Percentiles rank a stretch among this genome's conserved stretches.
Conservation (phyloP, 176 grass and related monocot species). For the Cocos nucifera region DNA sequence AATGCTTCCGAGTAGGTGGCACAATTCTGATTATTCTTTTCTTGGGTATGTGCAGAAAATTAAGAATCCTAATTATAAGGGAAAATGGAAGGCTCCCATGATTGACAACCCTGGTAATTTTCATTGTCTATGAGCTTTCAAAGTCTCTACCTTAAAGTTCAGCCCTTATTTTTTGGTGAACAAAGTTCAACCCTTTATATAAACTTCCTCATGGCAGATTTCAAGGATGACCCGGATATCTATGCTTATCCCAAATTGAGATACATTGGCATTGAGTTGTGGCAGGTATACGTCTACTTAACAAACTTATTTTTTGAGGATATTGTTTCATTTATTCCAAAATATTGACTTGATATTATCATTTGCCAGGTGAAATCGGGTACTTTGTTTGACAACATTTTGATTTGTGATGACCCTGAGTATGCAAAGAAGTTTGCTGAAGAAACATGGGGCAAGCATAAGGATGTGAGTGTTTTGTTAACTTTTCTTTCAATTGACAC, state of each 20-base stretch:
- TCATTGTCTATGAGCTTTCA: background rate
- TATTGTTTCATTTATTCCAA: background rate
- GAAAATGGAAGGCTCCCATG: conserved; percentile 95
- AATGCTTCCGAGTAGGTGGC: background rate
- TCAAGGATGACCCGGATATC: conserved; percentile 78
- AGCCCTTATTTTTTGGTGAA: too few relatives aligned
- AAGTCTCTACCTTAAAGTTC: background rate
- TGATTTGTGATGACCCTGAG: conserved; percentile 65
- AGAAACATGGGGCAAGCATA: conserved; percentile 74
- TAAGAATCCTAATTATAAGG: conserved; percentile 94
- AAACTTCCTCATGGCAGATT: conserved; percentile 40
- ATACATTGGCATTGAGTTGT: conserved; percentile 93
- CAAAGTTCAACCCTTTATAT: background rate
- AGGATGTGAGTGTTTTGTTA: conserved; percentile 41
- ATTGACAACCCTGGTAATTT: conserved; percentile 81
- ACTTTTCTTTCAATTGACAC: background rate
- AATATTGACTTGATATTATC: background rate
- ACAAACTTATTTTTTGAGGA: background rate
- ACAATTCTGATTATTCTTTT: conserved; percentile 10
- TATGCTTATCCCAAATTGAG: conserved; percentile 73
- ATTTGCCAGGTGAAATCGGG: conserved; percentile 77
- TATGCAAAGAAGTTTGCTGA: conserved; percentile 72
- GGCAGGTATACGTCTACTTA: conserved; percentile 43
- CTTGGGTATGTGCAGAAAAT: conserved; percentile 56
- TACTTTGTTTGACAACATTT: conserved; percentile 81